Evolutionary conservation across 176 grass and related monocot species (phyloP).

Genomic region (Phyllostachys edulis): DNA sequence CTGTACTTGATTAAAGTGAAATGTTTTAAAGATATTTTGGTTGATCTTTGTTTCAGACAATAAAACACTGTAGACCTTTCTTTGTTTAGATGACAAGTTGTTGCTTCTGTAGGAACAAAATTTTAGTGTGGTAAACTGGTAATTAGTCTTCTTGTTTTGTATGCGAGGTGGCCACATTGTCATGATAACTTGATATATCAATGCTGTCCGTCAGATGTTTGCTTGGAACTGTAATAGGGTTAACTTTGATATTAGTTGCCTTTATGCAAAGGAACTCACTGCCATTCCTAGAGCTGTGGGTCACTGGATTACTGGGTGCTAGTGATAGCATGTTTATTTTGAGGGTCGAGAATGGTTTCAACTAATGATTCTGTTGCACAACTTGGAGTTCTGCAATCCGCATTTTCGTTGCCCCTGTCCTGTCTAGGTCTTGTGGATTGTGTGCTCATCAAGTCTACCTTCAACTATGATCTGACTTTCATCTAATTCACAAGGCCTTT

Average conservation of each 20-base stretch:
- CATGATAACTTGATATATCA: neutral
- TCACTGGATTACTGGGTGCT: neutral
- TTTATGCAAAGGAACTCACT: neutral
- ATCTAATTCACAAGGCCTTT: neutral
- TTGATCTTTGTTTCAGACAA: slow-evolving; percentile 17
- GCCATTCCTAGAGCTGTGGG: neutral
- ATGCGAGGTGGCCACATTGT: neutral
- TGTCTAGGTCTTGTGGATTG: neutral
- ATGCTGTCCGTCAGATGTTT: neutral
- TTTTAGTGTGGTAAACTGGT: neutral
- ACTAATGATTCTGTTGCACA: neutral
- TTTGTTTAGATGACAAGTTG: neutral
- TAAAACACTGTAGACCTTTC: neutral
- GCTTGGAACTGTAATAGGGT: neutral
- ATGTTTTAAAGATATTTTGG: slow-evolving; percentile 10
- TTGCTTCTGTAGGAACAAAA: neutral
- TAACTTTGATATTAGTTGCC: neutral
- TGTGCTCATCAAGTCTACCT: neutral
- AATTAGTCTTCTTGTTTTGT: neutral
- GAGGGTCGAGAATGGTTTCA: neutral
- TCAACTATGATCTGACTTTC: neutral
- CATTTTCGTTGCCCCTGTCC: neutral
- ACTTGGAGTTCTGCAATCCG: neutral
- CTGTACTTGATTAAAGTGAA: slow-evolving; percentile 47
- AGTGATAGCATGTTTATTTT: neutral